phyloP scores from a whole-genome alignment of 805 yeast species.

The Schwanniomyces pseudopolymorphus region DNA sequence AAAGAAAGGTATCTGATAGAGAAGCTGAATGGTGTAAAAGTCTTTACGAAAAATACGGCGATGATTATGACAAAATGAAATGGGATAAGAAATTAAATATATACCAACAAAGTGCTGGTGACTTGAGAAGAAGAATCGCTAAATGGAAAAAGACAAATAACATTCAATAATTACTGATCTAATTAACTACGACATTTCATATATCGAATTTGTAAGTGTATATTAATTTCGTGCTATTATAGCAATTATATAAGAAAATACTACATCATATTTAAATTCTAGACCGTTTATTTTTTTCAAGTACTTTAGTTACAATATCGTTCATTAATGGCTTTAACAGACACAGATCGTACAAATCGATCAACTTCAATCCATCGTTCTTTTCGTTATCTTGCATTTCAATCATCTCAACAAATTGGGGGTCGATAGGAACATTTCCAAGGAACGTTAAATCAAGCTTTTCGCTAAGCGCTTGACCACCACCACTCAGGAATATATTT shows the following conservation, averaged over 20 bases:
- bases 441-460: slow-evolving; percentile 63
- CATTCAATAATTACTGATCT: slow-evolving; percentile 14
- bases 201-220: background rate
- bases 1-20: slow-evolving; percentile 62
- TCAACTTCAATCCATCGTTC: slow-evolving; percentile 18
- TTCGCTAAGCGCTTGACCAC: slow-evolving; percentile 74
- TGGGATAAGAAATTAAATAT: slow-evolving; percentile 87
- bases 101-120: slow-evolving; percentile 83
- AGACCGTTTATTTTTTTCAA: slow-evolving; percentile 28
- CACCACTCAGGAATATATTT: slow-evolving; percentile 89
- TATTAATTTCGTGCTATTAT: background rate
- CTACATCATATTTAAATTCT: slow-evolving; percentile 12
- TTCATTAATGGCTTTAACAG: slow-evolving; percentile 39
- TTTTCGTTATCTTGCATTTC: slow-evolving; percentile 55
- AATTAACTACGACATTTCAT: background rate
- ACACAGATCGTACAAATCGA: slow-evolving; percentile 34
- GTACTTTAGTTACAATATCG: slow-evolving; percentile 33
- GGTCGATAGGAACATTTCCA: slow-evolving; percentile 93
- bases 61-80: slow-evolving; percentile 84
- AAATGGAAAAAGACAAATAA: slow-evolving; percentile 63
- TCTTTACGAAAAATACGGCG: slow-evolving; percentile 78
- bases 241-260: background rate
- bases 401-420: slow-evolving; percentile 83
- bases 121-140: slow-evolving; percentile 65
- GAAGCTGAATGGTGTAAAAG: slow-evolving; percentile 71